Percentiles rank a stretch among this genome's conserved stretches.
Evolutionary conservation across 2,329 filamentous ascomycete species (phyloP).

Genomic region (Xylaria arbuscula): DNA sequence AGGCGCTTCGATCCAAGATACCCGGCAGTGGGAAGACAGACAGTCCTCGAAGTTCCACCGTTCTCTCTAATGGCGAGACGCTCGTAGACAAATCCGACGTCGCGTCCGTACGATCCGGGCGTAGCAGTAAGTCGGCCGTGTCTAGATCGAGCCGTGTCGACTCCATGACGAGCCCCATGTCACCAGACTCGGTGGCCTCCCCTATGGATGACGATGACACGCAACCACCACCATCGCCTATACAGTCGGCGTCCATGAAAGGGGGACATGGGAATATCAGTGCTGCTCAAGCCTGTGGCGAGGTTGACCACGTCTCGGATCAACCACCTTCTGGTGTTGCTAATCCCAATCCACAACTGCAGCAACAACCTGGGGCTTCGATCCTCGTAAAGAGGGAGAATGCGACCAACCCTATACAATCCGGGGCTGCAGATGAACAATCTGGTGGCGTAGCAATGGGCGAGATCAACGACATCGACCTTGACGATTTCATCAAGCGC

Average conservation of each 20-base stretch:
- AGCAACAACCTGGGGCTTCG: conserved; percentile 81
- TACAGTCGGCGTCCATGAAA: conserved; percentile 79
- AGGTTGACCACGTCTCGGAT: conserved; percentile 95
- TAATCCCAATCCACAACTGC: conserved; percentile 64
- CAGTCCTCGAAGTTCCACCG: conserved; percentile 81
- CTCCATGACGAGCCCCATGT: conserved; percentile 54
- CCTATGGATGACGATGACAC: conserved; percentile 57
- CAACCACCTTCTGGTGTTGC: conserved; percentile 78
- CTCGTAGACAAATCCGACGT: conserved; percentile 75
- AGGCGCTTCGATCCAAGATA: conserved; percentile 89
- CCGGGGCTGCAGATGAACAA: conserved; percentile 56
- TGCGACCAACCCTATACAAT: conserved; percentile 72
- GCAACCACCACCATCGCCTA: conserved; percentile 83
- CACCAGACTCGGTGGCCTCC: conserved; percentile 54
- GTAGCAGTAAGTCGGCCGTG: conserved; percentile 67
- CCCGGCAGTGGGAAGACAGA: conserved; percentile 78
- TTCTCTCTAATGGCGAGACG: conserved; percentile 71
- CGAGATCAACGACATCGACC: conserved; percentile 89
- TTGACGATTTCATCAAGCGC: conserved; percentile 97
- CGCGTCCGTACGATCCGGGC: conserved; percentile 77
- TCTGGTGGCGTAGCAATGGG: conserved; percentile 74
- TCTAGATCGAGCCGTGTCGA: conserved; percentile 62
- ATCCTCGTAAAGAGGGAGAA: conserved; percentile 88
- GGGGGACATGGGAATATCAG: conserved; percentile 80
- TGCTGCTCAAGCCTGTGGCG: conserved; percentile 84